These are phyloP conservation scores for Xerocomellus chrysenteron DNA, from an alignment of 768 basidiomycete species.

Conservation along the genomic window DNA sequence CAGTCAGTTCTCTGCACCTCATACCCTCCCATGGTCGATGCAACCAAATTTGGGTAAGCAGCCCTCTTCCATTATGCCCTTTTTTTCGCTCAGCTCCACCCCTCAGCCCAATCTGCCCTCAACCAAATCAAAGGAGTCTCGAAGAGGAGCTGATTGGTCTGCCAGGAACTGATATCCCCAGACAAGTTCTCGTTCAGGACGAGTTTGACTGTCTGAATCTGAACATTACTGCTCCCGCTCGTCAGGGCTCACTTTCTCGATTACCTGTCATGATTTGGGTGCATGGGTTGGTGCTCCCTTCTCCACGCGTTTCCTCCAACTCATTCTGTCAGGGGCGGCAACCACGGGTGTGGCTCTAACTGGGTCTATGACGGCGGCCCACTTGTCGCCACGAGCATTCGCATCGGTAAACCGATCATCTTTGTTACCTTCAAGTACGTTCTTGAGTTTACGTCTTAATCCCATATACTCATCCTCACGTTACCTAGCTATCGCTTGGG, in stretches of 20 bases:
- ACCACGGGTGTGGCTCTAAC: conserved; percentile 69
- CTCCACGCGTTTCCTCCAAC: conserved; percentile 10
- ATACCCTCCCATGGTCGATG: conserved; percentile 59
- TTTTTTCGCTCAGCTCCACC: conserved; percentile 1
- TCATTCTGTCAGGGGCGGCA: conserved; percentile 55
- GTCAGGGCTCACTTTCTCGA: conserved; percentile 48
- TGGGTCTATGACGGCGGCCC: conserved; percentile 78
- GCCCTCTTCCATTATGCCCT: conserved; percentile 6
- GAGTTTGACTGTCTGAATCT: conserved; percentile 81
- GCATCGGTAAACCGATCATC: conserved; percentile 62
- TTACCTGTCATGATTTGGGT: conserved; percentile 83
- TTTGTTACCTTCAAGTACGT: conserved; percentile 76
- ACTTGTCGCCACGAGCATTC: conserved; percentile 66
- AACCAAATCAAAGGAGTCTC: conserved; percentile 45
- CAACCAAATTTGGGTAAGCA: conserved; percentile 64
- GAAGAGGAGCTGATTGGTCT: conserved; percentile 68
- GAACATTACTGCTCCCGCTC: conserved; percentile 74
- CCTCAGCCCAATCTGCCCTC: conserved; percentile 73
- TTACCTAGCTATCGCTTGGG: conserved; percentile 68
- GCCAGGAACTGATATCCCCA: conserved; percentile 49
- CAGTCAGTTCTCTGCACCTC: conserved; percentile 62
- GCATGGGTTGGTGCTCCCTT: conserved; percentile 60
- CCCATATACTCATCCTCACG: conserved; percentile 2
- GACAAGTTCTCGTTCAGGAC: conserved; percentile 57
- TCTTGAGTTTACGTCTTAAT: conserved; percentile 17